Conservation (phyloP, 2,329 filamentous ascomycete species). For the Ceratocystis variospora region DNA sequence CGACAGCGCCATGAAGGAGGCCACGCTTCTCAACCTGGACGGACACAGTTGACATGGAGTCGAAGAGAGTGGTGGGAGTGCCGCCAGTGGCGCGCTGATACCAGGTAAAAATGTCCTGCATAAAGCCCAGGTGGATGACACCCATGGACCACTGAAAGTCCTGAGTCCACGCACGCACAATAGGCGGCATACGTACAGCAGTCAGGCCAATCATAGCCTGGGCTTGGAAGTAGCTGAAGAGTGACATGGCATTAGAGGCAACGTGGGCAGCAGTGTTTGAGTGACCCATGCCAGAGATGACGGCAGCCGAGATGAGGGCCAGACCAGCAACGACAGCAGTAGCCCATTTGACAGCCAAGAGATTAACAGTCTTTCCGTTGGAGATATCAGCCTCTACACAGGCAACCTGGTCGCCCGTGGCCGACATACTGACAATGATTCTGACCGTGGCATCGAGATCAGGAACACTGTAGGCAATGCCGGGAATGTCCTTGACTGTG, state of each 20-base stretch:
- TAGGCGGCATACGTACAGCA: conserved; percentile 66
- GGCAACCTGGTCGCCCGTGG: conserved; percentile 50
- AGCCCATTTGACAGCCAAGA: conserved; percentile 76
- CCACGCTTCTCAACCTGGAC: conserved; percentile 65
- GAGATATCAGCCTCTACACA: conserved; percentile 80
- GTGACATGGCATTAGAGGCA: conserved; percentile 81
- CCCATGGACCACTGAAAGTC: conserved; percentile 99
- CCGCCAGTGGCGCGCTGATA: conserved; percentile 90
- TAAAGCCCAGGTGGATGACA: conserved; percentile 74
- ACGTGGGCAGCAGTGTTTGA: conserved; percentile 91
- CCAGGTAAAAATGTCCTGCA: conserved; percentile 85
- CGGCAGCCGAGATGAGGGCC: conserved; percentile 68
- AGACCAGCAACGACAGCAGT: conserved; percentile 79
- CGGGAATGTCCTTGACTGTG: conserved; percentile 54
- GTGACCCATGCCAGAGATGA: conserved; percentile 81
- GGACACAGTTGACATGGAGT: conserved; percentile 58
- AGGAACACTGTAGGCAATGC: conserved; percentile 76
- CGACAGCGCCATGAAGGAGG: conserved; percentile 26
- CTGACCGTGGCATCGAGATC: conserved; percentile 79
- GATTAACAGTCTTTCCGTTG: conserved; percentile 84
- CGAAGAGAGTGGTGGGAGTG: conserved; percentile 63
- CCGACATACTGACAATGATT: conserved; percentile 63
- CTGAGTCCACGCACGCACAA: conserved; percentile 86
- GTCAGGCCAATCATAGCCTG: conserved; percentile 85
- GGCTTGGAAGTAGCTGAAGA: conserved; percentile 88